Evolutionary conservation across 371 early-diverging fungal species (phyloP).

Genomic region (Mortierella sp.): DNA sequence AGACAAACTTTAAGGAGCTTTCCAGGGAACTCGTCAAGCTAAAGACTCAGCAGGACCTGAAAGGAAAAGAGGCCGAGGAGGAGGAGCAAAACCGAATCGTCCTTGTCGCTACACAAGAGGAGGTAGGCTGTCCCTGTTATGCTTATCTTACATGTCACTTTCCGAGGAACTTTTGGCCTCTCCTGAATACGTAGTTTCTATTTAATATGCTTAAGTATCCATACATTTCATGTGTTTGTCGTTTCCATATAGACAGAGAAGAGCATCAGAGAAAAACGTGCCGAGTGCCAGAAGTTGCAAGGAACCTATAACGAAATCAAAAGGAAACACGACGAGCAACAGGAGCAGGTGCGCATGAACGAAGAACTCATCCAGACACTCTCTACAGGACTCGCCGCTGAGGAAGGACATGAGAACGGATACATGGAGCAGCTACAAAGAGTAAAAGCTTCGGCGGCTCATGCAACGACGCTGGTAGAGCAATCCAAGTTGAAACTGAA

Average conservation of each 20-base stretch:
- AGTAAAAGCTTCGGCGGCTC: slow-evolving; percentile 47
- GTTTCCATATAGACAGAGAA: slow-evolving; percentile 58
- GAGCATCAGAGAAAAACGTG: slow-evolving; percentile 63
- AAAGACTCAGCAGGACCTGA: slow-evolving; percentile 84
- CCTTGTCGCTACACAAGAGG: slow-evolving; percentile 56
- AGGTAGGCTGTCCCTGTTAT: slow-evolving; percentile 53
- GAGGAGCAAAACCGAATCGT: slow-evolving; percentile 67
- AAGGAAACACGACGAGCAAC: slow-evolving; percentile 70
- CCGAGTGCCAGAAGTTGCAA: slow-evolving; percentile 59
- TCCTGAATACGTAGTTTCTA: background rate
- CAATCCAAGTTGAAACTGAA: slow-evolving; percentile 51
- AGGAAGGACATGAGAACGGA: slow-evolving; percentile 93
- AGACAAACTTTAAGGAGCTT: slow-evolving; percentile 75
- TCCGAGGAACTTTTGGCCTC: background rate
- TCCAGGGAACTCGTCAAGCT: slow-evolving; percentile 82
- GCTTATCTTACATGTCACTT: background rate
- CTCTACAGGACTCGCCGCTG: slow-evolving; percentile 91
- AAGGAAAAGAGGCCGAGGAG: slow-evolving; percentile 78
- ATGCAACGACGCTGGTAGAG: slow-evolving; percentile 45
- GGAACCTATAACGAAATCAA: slow-evolving; percentile 74
- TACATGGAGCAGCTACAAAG: slow-evolving; percentile 93
- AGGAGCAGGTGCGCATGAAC: slow-evolving; percentile 71
- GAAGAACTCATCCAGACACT: slow-evolving; percentile 93
- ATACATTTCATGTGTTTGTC: background rate
- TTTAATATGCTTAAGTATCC: background rate